phyloP scores from a whole-genome alignment of 805 yeast species.

The Naumovozyma dairenensis region DNA sequence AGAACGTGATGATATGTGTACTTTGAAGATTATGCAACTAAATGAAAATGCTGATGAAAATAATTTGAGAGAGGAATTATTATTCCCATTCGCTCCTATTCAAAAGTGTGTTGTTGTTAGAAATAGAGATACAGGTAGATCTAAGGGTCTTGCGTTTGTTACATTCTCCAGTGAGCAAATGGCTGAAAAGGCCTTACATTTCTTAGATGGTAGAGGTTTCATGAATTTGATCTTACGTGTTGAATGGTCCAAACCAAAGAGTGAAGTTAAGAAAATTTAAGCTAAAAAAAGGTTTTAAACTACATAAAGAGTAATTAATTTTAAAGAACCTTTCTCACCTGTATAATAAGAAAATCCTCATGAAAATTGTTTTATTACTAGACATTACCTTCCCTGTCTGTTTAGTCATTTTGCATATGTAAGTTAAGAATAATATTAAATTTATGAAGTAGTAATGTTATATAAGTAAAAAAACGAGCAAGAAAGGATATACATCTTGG shows the following conservation, averaged over 20 bases:
- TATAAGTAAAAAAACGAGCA: no score
- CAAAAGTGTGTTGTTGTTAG: slow-evolving; percentile 76
- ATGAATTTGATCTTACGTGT: slow-evolving; percentile 71
- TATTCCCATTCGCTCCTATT: slow-evolving; percentile 54
- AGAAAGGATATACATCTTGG: no score
- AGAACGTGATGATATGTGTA: slow-evolving; percentile 76
- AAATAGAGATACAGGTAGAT: slow-evolving; percentile 87
- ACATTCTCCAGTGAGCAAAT: slow-evolving; percentile 56
- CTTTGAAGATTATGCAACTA: slow-evolving; percentile 85
- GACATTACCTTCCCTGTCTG: no score
- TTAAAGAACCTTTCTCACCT: no score
- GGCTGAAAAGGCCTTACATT: slow-evolving; percentile 72
- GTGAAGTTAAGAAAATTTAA: slow-evolving; percentile 3
- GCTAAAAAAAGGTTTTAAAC: no score
- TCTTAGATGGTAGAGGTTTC: slow-evolving; percentile 83
- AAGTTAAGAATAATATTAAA: no score
- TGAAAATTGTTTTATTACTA: no score
- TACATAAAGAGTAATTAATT: no score
- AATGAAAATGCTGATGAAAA: slow-evolving; percentile 78
- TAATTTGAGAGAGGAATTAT: slow-evolving; percentile 62
- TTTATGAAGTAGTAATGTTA: no score
- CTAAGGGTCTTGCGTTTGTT: slow-evolving; percentile 93
- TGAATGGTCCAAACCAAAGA: slow-evolving; percentile 46
- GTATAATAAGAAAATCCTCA: no score
- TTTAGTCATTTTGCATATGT: no score